Evolutionary conservation across 768 basidiomycete species (phyloP), one percentile per base, ranked within the genome.

Genomic region (Lactarius quietus): DNA sequence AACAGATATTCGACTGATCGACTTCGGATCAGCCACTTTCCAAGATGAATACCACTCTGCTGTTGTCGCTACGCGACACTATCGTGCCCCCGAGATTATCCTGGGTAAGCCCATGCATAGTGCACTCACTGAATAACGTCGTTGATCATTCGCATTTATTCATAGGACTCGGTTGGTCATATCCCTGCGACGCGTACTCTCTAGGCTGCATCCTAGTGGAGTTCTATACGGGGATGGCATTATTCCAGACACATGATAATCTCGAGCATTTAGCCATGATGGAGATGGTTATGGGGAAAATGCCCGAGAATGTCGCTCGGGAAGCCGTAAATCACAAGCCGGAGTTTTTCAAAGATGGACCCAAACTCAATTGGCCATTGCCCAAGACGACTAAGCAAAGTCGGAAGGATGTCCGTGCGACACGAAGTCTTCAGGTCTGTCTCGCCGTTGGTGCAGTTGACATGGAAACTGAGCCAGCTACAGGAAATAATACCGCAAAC

Each of bases 221-320:
- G 76, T 98, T 99, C 75, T 96, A 87, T 79, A 99, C 97, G 20
- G 97, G 97, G 31, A 86, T 94, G 38, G 97, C 97, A 9, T 84
- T 99, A n/a, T 99, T 97, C 78, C 97, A 99, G 77, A 98, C 97
- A 0, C 97, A 98, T 72, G 96, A 98, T 77, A 98, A 99, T 75
- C 84, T 98, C 10, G 97, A 99, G 75, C 97, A 99, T 77, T 86
- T 99, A 17, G 97, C 96, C 45, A 99, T 99, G 97, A 99, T 99
- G 97, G 95, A 98, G 75, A 89, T 92, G 75, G 97, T 98, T 43
- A 98, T 98, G 92, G 96, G 96, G 64, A 92, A 91, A 79, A 95
- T 98, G 89, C 93, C 95, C 0, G 87, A 90, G 58, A 86, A 88
- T 6, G 93, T 96, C 73, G 85, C 86, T 43, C 83, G 89, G 51